Evolutionary conservation across 2,329 filamentous ascomycete genomes (phyloP).

Genomic region (Diaporthe eres): DNA sequence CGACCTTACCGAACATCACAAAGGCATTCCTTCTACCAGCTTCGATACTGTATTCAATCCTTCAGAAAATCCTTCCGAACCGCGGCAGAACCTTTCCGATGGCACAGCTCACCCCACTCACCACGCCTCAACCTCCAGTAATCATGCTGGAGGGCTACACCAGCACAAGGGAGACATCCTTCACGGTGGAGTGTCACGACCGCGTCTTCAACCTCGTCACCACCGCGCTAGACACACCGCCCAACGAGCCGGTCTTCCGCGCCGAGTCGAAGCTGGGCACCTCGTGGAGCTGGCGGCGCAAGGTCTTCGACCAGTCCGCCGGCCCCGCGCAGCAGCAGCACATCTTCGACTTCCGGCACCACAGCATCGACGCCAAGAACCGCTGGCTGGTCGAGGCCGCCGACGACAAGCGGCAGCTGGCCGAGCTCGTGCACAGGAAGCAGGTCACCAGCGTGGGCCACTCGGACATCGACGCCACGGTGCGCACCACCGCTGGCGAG

Average conservation of each 20-base stretch:
- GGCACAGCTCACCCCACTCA: not conserved
- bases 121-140: not conserved
- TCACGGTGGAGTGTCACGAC: constrained; percentile 13
- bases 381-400: constrained; percentile 41
- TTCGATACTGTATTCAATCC: not conserved
- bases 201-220: constrained; percentile 1
- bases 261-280: constrained; percentile 37
- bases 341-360: constrained; percentile 44
- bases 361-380: constrained; percentile 43
- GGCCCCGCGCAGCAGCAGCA: constrained; percentile 7
- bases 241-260: constrained; percentile 37
- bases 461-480: constrained; percentile 38
- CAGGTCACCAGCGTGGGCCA: constrained; percentile 36
- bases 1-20: not conserved
- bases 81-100: not conserved
- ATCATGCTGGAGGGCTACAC: constrained; percentile 1
- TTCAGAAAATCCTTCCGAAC: not conserved
- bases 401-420: constrained; percentile 36
- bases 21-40: not conserved
- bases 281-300: constrained; percentile 44
- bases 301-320: constrained; percentile 34
- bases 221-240: not conserved
- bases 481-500: constrained; percentile 42
- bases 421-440: constrained; percentile 39
- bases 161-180: not conserved